A percentile compares a stretch with the other conserved stretches of the same genome.
These are phyloP conservation scores for Pinus taeda DNA, from an alignment of 75 land plant species.

Conservation along the genomic window DNA sequence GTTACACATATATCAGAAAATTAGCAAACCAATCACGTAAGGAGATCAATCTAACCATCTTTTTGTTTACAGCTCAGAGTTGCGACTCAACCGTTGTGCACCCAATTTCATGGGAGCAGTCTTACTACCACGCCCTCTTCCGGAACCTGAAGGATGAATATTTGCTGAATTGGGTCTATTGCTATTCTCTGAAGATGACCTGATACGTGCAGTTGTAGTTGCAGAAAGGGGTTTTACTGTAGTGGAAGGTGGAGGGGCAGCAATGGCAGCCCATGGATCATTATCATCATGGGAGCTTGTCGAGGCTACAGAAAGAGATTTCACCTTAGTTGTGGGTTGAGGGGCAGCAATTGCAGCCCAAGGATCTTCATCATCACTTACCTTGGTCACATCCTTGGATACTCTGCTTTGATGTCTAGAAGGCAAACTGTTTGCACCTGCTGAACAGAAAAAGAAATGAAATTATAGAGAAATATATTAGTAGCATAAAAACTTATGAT, in stretches of 20 bases:
- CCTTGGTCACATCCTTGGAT: constrained; percentile 7
- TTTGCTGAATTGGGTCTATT: constrained; percentile 16
- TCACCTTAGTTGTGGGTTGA: constrained; percentile 58
- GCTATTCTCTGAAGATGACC: constrained; percentile 13
- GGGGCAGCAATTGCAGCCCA: constrained; percentile 92
- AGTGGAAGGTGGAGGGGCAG: constrained; percentile 91
- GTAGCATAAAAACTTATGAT: not conserved
- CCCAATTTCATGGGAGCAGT: constrained; percentile 77
- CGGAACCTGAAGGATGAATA: constrained; percentile 19
- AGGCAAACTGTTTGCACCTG: not conserved
- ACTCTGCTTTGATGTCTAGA: not conserved
- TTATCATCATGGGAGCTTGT: constrained; percentile 36
- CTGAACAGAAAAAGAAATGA: not conserved
- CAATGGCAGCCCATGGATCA: constrained; percentile 97
- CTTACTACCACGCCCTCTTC: constrained; percentile 76
- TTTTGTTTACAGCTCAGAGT: constrained; percentile 9
- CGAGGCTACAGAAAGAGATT: constrained; percentile 33
- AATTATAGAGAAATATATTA: not conserved
- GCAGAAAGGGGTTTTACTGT: constrained; percentile 59
- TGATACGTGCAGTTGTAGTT: constrained; percentile 12
- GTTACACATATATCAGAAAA: too few species aligned
- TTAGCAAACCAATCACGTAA: too few species aligned
- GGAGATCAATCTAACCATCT: too few species aligned
- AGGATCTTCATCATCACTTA: constrained; percentile 75
- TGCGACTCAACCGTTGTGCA: constrained; percentile 78